A percentile compares a stretch with the other conserved stretches of the same genome.
Evolutionary conservation across 148 eudicot genomes (phyloP).

Genomic region (Rhododendron ovatum): DNA sequence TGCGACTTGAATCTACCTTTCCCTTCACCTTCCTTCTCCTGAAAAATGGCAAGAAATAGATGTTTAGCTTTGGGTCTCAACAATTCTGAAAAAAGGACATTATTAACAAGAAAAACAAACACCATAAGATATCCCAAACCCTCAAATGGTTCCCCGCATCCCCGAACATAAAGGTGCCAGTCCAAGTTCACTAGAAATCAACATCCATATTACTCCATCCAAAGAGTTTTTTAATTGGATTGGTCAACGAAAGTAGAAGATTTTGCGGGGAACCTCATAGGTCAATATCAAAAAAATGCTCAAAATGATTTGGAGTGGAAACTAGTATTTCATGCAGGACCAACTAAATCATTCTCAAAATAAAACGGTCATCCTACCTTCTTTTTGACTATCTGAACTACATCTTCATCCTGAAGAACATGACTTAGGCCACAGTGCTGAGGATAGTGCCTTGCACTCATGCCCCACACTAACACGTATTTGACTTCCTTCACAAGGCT

Average conservation of each 20-base stretch:
- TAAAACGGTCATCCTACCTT: constrained; percentile 42
- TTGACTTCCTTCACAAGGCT: constrained; percentile 88
- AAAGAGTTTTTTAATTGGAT: neutral
- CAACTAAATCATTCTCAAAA: neutral
- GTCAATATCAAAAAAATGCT: neutral
- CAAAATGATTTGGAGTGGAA: neutral
- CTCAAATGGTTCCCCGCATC: neutral
- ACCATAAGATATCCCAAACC: neutral
- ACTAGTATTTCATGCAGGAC: neutral
- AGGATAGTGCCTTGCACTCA: constrained; percentile 91
- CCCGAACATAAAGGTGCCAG: neutral
- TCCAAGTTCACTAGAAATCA: neutral
- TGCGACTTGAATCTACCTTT: constrained; percentile 97
- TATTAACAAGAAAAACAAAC: neutral
- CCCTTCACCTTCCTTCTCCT: constrained; percentile 90
- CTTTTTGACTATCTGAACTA: constrained; percentile 94
- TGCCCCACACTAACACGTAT: constrained; percentile 93
- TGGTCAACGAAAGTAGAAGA: neutral
- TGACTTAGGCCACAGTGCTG: constrained; percentile 97
- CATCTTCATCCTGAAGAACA: constrained; percentile 90
- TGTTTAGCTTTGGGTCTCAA: neutral
- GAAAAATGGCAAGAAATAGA: constrained; percentile 19
- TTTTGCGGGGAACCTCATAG: neutral
- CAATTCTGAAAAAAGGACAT: neutral
- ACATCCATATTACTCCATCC: neutral